phyloP scores from a whole-genome alignment of 371 early-diverging fungal genomes.

The Blakeslea trispora region DNA sequence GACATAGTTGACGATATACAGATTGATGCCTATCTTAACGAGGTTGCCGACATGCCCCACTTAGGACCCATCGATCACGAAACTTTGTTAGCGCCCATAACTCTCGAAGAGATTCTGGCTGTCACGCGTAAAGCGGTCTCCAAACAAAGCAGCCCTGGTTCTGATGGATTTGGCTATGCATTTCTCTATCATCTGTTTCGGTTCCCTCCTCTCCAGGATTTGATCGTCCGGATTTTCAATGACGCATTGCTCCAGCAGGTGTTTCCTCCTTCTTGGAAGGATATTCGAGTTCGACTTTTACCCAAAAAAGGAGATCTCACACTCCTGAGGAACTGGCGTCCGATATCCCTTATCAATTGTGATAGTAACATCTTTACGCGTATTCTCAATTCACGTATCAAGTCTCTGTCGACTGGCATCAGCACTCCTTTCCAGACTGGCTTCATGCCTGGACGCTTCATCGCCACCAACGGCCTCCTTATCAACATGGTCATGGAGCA shows the following conservation, averaged over 20 bases:
- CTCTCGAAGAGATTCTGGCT: too few species aligned
- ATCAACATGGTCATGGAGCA: conserved; percentile 1
- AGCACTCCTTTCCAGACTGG: conserved; percentile 23
- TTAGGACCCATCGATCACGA: too few species aligned
- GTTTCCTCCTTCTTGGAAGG: conserved; percentile 5
- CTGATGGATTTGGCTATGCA: too few species aligned
- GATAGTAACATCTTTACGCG: conserved; percentile 31
- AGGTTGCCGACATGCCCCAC: too few species aligned
- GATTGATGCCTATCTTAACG: too few species aligned
- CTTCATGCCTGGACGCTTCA: conserved; percentile 20
- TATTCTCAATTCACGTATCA: conserved; percentile 15
- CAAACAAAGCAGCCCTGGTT: not conserved
- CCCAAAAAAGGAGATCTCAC: conserved; percentile 12
- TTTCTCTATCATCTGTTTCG: not conserved
- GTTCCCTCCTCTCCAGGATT: not conserved
- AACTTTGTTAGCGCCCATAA: too few species aligned
- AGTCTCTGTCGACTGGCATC: not conserved
- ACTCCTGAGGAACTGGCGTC: conserved; percentile 28
- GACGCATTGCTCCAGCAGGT: conserved; percentile 1
- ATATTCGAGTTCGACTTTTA: conserved; percentile 7
- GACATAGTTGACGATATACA: too few species aligned
- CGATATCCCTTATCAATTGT: conserved; percentile 15
- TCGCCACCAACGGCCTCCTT: conserved; percentile 20
- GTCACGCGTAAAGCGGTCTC: not conserved
- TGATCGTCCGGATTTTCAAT: conserved; percentile 13